These are phyloP conservation scores for Epichloe sp. DNA, from an alignment of 2,329 filamentous ascomycete species.

Conservation along the genomic window DNA sequence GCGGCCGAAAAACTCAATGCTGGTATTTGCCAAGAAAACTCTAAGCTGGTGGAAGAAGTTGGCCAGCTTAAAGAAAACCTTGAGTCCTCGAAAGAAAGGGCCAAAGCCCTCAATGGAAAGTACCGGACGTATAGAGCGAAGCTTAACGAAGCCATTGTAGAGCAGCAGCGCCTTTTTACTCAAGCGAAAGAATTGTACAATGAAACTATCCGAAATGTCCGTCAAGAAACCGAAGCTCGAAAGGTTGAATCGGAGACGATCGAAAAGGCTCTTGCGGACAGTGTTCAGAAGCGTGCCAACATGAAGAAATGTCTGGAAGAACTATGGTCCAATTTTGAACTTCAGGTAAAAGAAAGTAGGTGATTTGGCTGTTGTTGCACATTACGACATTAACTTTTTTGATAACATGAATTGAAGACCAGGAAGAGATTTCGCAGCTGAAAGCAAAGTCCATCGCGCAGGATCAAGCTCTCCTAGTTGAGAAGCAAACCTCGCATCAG, in stretches of 20 bases:
- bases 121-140: slow-evolving; percentile 21
- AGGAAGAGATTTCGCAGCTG: slow-evolving; percentile 13
- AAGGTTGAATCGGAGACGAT: slow-evolving; percentile 12
- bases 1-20: slow-evolving; percentile 13
- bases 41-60: slow-evolving; percentile 15
- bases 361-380: neutral
- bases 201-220: slow-evolving; percentile 21
- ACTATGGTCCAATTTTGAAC: slow-evolving; percentile 11
- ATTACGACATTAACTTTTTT: neutral
- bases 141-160: slow-evolving; percentile 31
- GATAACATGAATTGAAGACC: slow-evolving; percentile 9
- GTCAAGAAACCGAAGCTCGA: slow-evolving; percentile 16
- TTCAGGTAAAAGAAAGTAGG: slow-evolving; percentile 14
- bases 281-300: slow-evolving; percentile 19
- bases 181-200: slow-evolving; percentile 21
- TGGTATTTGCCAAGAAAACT: slow-evolving; percentile 12
- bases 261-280: slow-evolving; percentile 16
- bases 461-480: slow-evolving; percentile 5
- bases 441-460: slow-evolving; percentile 10
- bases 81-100: slow-evolving; percentile 11
- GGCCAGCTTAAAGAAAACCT: slow-evolving; percentile 15
- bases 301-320: slow-evolving; percentile 19
- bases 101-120: slow-evolving; percentile 18
- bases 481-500: neutral
- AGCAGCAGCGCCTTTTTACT: slow-evolving; percentile 32